Percentiles rank a stretch among this genome's conserved stretches.
Evolutionary conservation across 2,329 filamentous ascomycete species (phyloP).

Genomic region (Fusarium armeniacum): DNA sequence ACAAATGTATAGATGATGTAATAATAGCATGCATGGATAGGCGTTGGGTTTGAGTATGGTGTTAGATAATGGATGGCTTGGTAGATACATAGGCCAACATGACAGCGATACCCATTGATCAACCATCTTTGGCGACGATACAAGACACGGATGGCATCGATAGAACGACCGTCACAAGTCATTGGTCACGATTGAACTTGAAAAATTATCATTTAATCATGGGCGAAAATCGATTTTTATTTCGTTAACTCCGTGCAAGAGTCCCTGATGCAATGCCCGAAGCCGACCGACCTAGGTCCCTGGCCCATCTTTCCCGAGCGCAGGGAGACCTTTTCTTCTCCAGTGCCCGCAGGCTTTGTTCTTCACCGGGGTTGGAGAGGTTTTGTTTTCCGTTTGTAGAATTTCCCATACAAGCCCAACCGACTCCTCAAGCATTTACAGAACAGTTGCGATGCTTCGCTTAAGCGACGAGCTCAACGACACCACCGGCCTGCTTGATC

Average conservation of each 20-base stretch:
- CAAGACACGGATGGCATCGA: neutral
- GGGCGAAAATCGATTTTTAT: conserved; percentile 58
- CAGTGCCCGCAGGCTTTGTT: conserved; percentile 20
- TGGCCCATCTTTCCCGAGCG: conserved; percentile 39
- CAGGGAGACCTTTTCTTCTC: conserved; percentile 44
- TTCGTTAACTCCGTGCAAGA: conserved; percentile 59
- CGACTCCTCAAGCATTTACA: conserved; percentile 50
- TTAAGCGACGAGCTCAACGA: conserved; percentile 93
- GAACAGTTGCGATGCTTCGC: conserved; percentile 38
- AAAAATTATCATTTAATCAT: conserved; percentile 41
- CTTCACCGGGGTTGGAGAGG: conserved; percentile 46
- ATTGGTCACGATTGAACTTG: conserved; percentile 6
- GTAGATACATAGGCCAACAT: conserved; percentile 40
- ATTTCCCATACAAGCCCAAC: conserved; percentile 51
- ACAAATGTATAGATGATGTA: conserved; percentile 38
- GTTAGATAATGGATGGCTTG: conserved; percentile 26
- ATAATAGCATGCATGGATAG: conserved; percentile 37
- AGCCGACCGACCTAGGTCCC: conserved; percentile 56
- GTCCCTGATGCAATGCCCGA: conserved; percentile 61
- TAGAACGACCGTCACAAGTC: neutral
- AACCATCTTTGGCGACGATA: neutral
- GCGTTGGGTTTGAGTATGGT: conserved; percentile 36
- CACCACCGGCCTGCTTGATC: conserved; percentile 97
- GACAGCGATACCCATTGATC: conserved; percentile 32
- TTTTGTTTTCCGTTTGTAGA: conserved; percentile 47